phyloP scores from a whole-genome alignment of 129 eudicot species.

The Flaveria bidentis region DNA sequence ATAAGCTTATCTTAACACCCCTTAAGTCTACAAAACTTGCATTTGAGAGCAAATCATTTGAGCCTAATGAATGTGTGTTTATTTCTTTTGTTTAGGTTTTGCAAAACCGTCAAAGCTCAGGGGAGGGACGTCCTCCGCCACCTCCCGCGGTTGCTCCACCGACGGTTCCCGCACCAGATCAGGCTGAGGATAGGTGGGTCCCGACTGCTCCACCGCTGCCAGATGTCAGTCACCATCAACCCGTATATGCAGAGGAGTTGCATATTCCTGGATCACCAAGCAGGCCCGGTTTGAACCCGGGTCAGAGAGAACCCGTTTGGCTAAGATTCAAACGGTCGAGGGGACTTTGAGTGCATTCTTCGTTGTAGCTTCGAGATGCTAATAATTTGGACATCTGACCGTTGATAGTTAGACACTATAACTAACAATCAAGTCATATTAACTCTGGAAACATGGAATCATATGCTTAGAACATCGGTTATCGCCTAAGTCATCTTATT shows the following conservation, averaged over 20 bases:
- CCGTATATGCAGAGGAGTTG: constrained; percentile 37
- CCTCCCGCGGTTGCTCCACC: constrained; percentile 34
- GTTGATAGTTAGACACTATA: neutral
- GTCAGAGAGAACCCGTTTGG: constrained; percentile 41
- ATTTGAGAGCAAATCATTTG: neutral
- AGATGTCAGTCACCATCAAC: constrained; percentile 27
- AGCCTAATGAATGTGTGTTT: no score
- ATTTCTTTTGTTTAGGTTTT: constrained; percentile 21
- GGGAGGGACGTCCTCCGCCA: constrained; percentile 30
- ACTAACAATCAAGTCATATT: neutral
- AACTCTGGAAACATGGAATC: neutral
- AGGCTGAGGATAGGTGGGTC: constrained; percentile 30
- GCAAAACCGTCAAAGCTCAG: constrained; percentile 17
- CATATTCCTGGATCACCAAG: constrained; percentile 25
- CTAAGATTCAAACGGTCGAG: constrained; percentile 47
- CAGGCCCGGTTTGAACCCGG: constrained; percentile 21
- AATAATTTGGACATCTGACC: constrained; percentile 15
- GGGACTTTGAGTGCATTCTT: constrained; percentile 26
- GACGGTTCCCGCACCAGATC: constrained; percentile 19
- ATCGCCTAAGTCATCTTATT: neutral
- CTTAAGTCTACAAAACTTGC: neutral
- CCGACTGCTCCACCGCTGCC: constrained; percentile 47
- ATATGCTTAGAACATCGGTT: neutral
- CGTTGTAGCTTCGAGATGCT: constrained; percentile 1
- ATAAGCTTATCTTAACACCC: neutral